Evolutionary conservation across 371 early-diverging fungal genomes (phyloP).

Genomic region (Mortierella sp.): DNA sequence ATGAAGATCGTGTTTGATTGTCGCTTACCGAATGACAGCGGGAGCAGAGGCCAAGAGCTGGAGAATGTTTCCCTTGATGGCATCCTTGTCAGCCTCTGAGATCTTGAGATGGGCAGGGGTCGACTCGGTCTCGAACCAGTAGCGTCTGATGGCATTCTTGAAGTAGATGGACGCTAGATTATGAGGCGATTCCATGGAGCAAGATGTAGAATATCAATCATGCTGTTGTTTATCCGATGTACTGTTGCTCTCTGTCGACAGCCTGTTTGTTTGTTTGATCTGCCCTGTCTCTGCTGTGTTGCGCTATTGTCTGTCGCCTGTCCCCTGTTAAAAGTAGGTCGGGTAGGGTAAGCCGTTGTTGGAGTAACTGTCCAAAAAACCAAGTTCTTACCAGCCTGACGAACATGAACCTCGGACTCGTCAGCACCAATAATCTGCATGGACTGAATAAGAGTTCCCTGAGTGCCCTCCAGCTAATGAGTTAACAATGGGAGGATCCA

Average conservation of each 20-base stretch:
- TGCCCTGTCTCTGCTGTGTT: neutral
- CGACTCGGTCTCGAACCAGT: slow-evolving; percentile 74
- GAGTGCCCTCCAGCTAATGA: slow-evolving; percentile 67
- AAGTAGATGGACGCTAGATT: slow-evolving; percentile 92
- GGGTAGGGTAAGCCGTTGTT: neutral
- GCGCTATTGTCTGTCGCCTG: neutral
- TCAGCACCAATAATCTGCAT: slow-evolving; percentile 78
- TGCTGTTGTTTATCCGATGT: neutral
- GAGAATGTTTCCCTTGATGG: slow-evolving; percentile 81
- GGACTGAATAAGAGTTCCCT: slow-evolving; percentile 77
- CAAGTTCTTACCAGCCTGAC: slow-evolving; percentile 77
- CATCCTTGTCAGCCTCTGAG: slow-evolving; percentile 75
- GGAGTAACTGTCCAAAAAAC: neutral
- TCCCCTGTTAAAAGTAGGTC: neutral
- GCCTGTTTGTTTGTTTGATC: neutral
- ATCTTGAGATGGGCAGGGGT: slow-evolving; percentile 63
- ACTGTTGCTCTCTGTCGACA: neutral
- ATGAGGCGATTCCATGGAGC: neutral
- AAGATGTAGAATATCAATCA: neutral
- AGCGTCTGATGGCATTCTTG: slow-evolving; percentile 86
- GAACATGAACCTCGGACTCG: slow-evolving; percentile 72
- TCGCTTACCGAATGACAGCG: slow-evolving; percentile 47
- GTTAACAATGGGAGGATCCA: neutral
- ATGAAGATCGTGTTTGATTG: neutral
- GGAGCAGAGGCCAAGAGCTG: slow-evolving; percentile 77